phyloP scores from a whole-genome alignment of 2,329 filamentous ascomycete species.

The Spiromastix sp. region DNA sequence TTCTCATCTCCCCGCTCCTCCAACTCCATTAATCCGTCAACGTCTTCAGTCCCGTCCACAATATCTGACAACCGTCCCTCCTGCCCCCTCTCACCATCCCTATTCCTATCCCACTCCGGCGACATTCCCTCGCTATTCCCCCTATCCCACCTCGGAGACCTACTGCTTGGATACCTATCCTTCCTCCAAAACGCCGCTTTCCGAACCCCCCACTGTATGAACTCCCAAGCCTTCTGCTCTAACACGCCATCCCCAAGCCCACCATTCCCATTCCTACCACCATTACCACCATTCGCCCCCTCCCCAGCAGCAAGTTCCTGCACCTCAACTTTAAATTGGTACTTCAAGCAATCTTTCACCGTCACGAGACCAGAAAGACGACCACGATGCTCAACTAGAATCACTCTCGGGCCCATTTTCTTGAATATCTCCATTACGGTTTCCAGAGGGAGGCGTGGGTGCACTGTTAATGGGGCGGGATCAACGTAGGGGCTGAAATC shows the following conservation, averaged over 20 bases:
- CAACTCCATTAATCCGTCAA: constrained; percentile 38
- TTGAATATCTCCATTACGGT: constrained; percentile 98
- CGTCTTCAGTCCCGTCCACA: constrained; percentile 43
- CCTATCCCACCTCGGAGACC: constrained; percentile 9
- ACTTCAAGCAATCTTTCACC: constrained; percentile 93
- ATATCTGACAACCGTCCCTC: constrained; percentile 26
- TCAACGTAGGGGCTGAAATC: constrained; percentile 87
- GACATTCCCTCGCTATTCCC: not conserved
- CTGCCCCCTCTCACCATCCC: constrained; percentile 16
- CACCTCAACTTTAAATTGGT: constrained; percentile 92
- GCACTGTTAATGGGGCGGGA: constrained; percentile 77
- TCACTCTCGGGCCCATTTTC: constrained; percentile 90
- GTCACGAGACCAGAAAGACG: constrained; percentile 77
- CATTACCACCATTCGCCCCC: constrained; percentile 13
- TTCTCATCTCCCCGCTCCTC: constrained; percentile 31
- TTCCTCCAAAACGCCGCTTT: constrained; percentile 12
- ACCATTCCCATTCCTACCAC: constrained; percentile 11
- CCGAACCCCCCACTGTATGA: constrained; percentile 23
- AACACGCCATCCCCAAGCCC: constrained; percentile 13
- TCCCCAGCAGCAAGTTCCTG: constrained; percentile 44
- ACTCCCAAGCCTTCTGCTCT: constrained; percentile 28
- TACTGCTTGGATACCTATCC: constrained; percentile 10
- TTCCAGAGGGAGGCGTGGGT: constrained; percentile 82
- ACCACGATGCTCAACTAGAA: constrained; percentile 84
- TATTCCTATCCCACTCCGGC: not conserved